These are phyloP conservation scores for Ogataea paradorogensis DNA, from an alignment of 805 yeast species.

Conservation along the genomic window DNA sequence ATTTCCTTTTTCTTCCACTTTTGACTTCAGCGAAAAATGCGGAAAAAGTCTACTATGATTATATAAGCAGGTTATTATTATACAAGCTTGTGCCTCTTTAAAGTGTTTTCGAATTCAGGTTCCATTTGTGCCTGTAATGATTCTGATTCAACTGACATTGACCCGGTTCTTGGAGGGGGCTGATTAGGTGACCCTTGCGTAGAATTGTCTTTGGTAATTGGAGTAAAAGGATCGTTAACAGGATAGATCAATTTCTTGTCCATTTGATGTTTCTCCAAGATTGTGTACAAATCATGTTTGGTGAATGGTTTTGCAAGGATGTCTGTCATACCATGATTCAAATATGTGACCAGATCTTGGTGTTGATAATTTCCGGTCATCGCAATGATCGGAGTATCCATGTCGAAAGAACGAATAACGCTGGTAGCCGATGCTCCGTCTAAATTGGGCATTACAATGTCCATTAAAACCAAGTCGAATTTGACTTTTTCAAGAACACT, in stretches of 20 bases:
- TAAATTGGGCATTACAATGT: conserved; percentile 83
- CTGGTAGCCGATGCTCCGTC: conserved; percentile 92
- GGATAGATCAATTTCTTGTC: conserved; percentile 34
- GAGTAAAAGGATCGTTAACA: conserved; percentile 21
- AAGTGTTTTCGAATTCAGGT: conserved; percentile 8
- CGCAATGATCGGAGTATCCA: conserved; percentile 85
- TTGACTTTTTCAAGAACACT: conserved; percentile 65
- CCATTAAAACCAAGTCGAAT: conserved; percentile 80
- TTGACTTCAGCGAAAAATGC: background rate
- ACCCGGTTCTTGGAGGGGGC: conserved; percentile 1
- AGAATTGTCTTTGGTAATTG: conserved; percentile 9
- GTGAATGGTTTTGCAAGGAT: conserved; percentile 93
- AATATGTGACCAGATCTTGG: conserved; percentile 73
- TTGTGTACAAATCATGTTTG: conserved; percentile 75
- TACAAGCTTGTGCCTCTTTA: conserved; percentile 14
- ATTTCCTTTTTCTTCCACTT: background rate
- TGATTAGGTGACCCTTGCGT: conserved; percentile 1
- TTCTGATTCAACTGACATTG: conserved; percentile 1
- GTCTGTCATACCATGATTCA: conserved; percentile 89
- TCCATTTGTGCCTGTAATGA: background rate
- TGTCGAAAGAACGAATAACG: conserved; percentile 80
- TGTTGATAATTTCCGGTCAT: conserved; percentile 91
- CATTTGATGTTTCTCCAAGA: conserved; percentile 70
- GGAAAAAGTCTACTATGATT: background rate
- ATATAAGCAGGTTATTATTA: background rate